These are phyloP conservation scores for Zygosaccharomyces kombuchaensis DNA, from an alignment of 805 yeast genomes.

Conservation along the genomic window DNA sequence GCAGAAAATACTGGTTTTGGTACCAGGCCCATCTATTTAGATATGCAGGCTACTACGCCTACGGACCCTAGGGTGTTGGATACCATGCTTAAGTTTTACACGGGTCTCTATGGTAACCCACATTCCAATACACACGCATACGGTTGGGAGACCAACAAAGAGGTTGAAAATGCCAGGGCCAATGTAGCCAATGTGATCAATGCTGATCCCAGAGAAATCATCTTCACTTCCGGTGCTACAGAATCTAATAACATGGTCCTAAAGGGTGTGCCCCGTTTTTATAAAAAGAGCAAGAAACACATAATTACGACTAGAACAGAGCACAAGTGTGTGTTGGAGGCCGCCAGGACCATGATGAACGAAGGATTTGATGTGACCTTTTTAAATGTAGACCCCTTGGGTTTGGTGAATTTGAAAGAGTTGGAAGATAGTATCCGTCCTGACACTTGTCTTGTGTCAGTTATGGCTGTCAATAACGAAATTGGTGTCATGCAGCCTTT, in stretches of 20 bases:
- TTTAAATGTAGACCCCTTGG: slow-evolving; percentile 76
- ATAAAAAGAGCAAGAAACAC: slow-evolving; percentile 83
- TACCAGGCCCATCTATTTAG: slow-evolving; percentile 88
- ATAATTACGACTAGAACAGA: slow-evolving; percentile 95
- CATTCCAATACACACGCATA: slow-evolving; percentile 95
- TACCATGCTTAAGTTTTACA: slow-evolving; percentile 76
- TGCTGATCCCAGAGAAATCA: slow-evolving; percentile 95
- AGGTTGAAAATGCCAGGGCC: slow-evolving; percentile 80
- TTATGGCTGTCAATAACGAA: slow-evolving; percentile 98
- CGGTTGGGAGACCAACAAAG: slow-evolving; percentile 98
- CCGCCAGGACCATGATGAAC: slow-evolving; percentile 90
- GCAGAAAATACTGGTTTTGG: slow-evolving; percentile 46
- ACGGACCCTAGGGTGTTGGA: slow-evolving; percentile 95
- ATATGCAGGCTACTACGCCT: slow-evolving; percentile 98
- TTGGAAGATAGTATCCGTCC: slow-evolving; percentile 81
- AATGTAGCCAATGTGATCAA: slow-evolving; percentile 78
- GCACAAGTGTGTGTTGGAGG: slow-evolving; percentile 97
- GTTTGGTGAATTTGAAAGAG: slow-evolving; percentile 71
- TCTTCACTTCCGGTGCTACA: slow-evolving; percentile 97
- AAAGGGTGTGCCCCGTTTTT: slow-evolving; percentile 94
- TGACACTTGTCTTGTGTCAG: slow-evolving; percentile 83
- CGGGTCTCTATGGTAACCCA: slow-evolving; percentile 96
- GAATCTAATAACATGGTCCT: slow-evolving; percentile 93
- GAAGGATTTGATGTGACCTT: slow-evolving; percentile 97
- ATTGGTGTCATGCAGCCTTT: slow-evolving; percentile 96